phyloP scores from a whole-genome alignment of 345 rosid species.

The Acer yangbiense region DNA sequence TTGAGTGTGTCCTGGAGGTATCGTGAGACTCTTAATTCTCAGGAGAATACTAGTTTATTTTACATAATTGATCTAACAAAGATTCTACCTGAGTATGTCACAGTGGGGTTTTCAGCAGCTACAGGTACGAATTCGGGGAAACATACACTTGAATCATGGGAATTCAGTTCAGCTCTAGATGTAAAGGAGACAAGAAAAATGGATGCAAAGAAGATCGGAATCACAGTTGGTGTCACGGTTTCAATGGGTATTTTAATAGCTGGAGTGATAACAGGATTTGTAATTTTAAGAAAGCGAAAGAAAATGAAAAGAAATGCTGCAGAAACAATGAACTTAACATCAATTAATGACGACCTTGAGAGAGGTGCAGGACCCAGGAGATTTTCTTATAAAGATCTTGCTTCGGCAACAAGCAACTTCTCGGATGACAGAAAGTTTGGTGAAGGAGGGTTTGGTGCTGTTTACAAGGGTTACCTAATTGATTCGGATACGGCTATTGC shows the following conservation, averaged over 20 bases:
- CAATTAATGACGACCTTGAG: constrained; percentile 51
- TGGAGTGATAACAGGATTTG: constrained; percentile 5
- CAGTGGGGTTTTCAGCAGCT: constrained; percentile 51
- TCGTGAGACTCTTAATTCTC: constrained; percentile 21
- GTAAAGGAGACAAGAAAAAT: constrained; percentile 12
- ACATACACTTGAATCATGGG: constrained; percentile 45
- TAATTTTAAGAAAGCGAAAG: constrained; percentile 21
- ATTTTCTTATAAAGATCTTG: constrained; percentile 48
- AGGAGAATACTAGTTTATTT: constrained; percentile 37
- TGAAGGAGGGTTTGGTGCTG: constrained; percentile 62
- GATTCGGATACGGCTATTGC: constrained; percentile 36
- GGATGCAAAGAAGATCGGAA: constrained; percentile 11
- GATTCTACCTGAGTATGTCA: constrained; percentile 45
- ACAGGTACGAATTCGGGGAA: constrained; percentile 12
- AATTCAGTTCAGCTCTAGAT: constrained; percentile 39
- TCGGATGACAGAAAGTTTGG: constrained; percentile 55
- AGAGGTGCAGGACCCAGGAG: constrained; percentile 58
- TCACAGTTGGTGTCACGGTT: constrained; percentile 22
- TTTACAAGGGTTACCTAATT: constrained; percentile 50
- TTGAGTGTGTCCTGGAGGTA: constrained; percentile 52
- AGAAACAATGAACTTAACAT: constrained; percentile 28
- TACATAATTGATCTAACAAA: constrained; percentile 43
- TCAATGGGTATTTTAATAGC: constrained; percentile 25
- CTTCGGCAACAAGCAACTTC: constrained; percentile 52
- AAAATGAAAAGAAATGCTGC: constrained; percentile 9